These are phyloP conservation scores for Kappamyces sp. DNA, from an alignment of 192 early-diverging fungal genomes.

Conservation along the genomic window DNA sequence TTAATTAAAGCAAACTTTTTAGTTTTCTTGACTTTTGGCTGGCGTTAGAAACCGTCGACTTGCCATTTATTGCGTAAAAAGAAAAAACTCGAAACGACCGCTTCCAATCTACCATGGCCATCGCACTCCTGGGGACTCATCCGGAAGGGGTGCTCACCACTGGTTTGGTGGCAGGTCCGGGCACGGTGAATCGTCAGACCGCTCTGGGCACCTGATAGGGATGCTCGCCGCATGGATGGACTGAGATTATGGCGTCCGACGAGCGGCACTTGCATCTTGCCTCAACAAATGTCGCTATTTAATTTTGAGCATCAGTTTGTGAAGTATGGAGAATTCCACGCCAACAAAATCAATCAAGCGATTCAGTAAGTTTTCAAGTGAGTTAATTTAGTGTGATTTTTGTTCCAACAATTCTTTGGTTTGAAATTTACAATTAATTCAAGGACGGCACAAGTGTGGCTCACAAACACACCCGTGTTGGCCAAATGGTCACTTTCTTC, in stretches of 20 bases:
- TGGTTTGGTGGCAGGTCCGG: too few species aligned
- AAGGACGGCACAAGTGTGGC: constrained; percentile 66
- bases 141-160: too few species aligned
- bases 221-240: too few species aligned
- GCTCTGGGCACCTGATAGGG: too few species aligned
- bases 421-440: too few species aligned
- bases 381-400: too few species aligned
- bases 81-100: constrained; percentile 5
- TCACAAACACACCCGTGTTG: constrained; percentile 32
- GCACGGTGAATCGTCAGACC: too few species aligned
- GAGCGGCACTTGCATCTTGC: background rate
- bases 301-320: constrained; percentile 72
- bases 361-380: too few species aligned
- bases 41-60: background rate
- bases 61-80: constrained; percentile 10
- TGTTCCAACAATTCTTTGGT: constrained; percentile 87
- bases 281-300: constrained; percentile 49
- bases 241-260: too few species aligned
- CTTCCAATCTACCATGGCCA: too few species aligned
- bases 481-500: constrained; percentile 22
- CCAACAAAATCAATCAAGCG: constrained; percentile 68
- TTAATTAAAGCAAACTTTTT: constrained; percentile 94
- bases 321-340: constrained; percentile 72
- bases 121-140: too few species aligned
- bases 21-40: constrained; percentile 86